Base-by-base conservation (phyloP, 345 rosid genomes). In the Turritis glabra region DNA sequence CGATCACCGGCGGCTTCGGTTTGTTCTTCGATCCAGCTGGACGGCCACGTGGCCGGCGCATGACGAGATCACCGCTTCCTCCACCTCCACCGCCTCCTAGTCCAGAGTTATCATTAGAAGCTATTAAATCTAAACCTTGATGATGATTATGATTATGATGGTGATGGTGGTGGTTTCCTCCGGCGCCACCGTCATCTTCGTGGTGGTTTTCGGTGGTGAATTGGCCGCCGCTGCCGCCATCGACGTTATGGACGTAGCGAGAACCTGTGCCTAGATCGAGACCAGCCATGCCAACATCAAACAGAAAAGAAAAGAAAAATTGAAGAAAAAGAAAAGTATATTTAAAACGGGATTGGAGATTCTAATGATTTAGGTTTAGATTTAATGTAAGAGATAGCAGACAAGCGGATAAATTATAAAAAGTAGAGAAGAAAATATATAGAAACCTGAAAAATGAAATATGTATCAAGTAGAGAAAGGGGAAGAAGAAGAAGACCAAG, bases 21-120 rank as follows among this genome's bases (percentile, higher is more conserved):
- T 89, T 94, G 87, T 94, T 94, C 76, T 91, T 94, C 8, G 98
- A 94, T 14, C 98, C 97, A 0, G 96, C 84, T 0, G 98, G 98
- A 3, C 98, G 88, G 2, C 98, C 98, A 21, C 97, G 84, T 18
- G 97, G 92, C 52, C 98, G 77, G 14, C 98, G 84, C 78, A 81
- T 82, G 61, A 77, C 89, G 0, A 86, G 84, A 59, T 87, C 92
- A 27, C 88, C 84, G 52, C 80, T 87, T 7, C 79, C 86, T 54
- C 81, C 84, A 17, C 84, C 80, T 18, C 75, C 75, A n/a, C 52
- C 62, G 5, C 83, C 83, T 13, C 83, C 83, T 17, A 73, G 35
- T 44, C 77, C 78, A 9, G 75, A 59, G 66, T 72, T 62, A 2
- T 58, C 66, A 46, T 65, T 75, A 38, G 79, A 75, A 29, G 62